A percentile compares a stretch with the other conserved stretches of the same genome.
Evolutionary conservation across 352 stramenopile species (phyloP).

Genomic region (Globisporangium solare): DNA sequence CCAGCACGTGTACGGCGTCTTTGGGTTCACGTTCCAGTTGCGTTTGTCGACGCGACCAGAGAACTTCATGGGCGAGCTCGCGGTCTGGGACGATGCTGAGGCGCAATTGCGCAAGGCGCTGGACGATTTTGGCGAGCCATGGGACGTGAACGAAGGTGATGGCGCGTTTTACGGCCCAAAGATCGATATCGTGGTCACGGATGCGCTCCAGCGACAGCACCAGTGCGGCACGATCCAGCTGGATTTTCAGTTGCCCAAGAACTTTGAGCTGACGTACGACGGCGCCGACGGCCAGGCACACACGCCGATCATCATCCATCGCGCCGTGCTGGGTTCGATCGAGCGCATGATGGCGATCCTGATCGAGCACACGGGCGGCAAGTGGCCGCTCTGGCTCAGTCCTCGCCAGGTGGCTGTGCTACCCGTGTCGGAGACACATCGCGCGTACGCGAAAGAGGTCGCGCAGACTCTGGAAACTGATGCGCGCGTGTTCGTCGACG

Average conservation of each 20-base stretch:
- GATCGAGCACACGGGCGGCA: slow-evolving; percentile 95
- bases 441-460: slow-evolving; percentile 58
- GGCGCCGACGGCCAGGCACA: slow-evolving; percentile 83
- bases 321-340: slow-evolving; percentile 95
- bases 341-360: slow-evolving; percentile 98
- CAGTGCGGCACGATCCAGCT: slow-evolving; percentile 98
- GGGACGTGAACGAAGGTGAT: slow-evolving; percentile 91
- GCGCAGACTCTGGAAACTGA: slow-evolving; percentile 34
- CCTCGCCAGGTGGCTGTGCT: slow-evolving; percentile 76
- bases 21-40: slow-evolving; percentile 94
- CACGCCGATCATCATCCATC: slow-evolving; percentile 97
- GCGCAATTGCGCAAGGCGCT: slow-evolving; percentile 66
- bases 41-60: slow-evolving; percentile 92
- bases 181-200: slow-evolving; percentile 97
- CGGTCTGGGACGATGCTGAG: slow-evolving; percentile 92
- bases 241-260: slow-evolving; percentile 97
- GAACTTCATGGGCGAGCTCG: slow-evolving; percentile 92
- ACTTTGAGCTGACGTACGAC: slow-evolving; percentile 94
- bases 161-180: slow-evolving; percentile 97
- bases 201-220: slow-evolving; percentile 95
- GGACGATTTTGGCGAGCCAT: slow-evolving; percentile 64
- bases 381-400: slow-evolving; percentile 96
- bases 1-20: slow-evolving; percentile 92
- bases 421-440: slow-evolving; percentile 59
- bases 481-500: slow-evolving; percentile 57